Evolutionary conservation across 352 stramenopile species (phyloP), one percentile per base, ranked within the genome.

Genomic region (Phytophthora ramorum): DNA sequence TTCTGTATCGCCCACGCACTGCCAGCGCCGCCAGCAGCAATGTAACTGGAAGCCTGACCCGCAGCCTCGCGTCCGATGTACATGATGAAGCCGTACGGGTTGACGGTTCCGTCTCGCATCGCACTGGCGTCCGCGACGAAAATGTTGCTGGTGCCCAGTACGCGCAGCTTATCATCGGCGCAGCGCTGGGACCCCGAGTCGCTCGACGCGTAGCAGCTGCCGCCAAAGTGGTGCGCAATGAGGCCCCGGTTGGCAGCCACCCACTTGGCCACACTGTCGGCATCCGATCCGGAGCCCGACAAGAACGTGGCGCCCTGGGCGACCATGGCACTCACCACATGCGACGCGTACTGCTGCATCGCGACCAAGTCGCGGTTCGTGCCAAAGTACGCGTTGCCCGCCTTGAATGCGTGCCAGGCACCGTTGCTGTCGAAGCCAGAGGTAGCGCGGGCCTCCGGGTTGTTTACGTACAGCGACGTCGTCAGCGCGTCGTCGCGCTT

Each of bases 21-120:
- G n/a, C 63, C 66, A 2, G 55, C 14, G 30, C 64, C 63, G 13
- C 63, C 54, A 16, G 44, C 28, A 7, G 69, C 56, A 38, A 88
- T 60, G 38, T 78, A 79, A 12, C 48, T 69, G 47, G 78, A 53
- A 53, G 77, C 79, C 44, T 83, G 74, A 14, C 62, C 66, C 4
- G 61, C 83, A 20, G 74, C 79, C 41, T 92, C 78, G 5, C 72
- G 67, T 3, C 84, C 84, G 12, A 84, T 75, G 67, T 95, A 90
- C 82, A 89, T 93, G 54, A 92, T 71, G 48, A 91, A 92, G 14
- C 75, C 83, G 60, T 88, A 92, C 54, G 82, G 84, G 60, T 89
- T 92, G 22, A 83, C 74, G 0, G 83, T 91, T 8, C 83, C 86
- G 7, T 89, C 82, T 7, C 69, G 67, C 83, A 89, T 89, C 10